Evolutionary conservation across 331 rosid species (phyloP).

Genomic region (Prunus yedoensis): DNA sequence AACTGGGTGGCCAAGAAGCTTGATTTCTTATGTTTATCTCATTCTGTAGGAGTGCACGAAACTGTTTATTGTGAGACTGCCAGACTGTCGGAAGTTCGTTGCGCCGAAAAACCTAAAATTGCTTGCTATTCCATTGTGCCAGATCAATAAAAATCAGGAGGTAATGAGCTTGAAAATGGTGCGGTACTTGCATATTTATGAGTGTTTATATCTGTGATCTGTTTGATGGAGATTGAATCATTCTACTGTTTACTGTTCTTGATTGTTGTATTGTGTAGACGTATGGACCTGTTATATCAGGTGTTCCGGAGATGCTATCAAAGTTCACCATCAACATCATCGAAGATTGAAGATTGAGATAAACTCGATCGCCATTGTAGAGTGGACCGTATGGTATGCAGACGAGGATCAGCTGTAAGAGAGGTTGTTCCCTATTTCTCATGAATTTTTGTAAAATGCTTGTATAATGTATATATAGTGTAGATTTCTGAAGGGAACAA

Average conservation of each 20-base stretch:
- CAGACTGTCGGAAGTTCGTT: conserved; percentile 58
- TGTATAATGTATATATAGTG: conserved; percentile 21
- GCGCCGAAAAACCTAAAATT: conserved; percentile 74
- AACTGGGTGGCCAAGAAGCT: neutral
- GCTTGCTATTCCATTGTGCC: conserved; percentile 87
- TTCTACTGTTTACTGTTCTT: neutral
- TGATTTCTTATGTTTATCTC: conserved; percentile 16
- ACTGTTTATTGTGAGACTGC: conserved; percentile 78
- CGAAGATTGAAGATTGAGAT: conserved; percentile 26
- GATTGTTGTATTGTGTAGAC: conserved; percentile 51
- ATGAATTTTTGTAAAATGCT: conserved; percentile 1
- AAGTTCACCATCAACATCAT: conserved; percentile 70
- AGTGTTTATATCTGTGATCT: neutral
- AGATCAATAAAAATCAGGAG: conserved; percentile 70
- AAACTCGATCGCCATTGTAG: neutral
- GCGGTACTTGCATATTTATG: neutral
- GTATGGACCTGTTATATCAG: conserved; percentile 77
- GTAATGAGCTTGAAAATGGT: conserved; percentile 30
- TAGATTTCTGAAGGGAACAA: conserved; percentile 7
- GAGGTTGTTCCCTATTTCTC: neutral
- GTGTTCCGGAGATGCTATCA: conserved; percentile 71
- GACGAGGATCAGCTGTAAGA: neutral
- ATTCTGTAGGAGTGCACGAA: conserved; percentile 74
- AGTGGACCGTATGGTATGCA: conserved; percentile 9
- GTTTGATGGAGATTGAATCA: neutral